Evolutionary conservation across 1,284 basidiomycete genomes (phyloP), one percentile per base, ranked within the genome.

Genomic region (Leccinum subfulvum): DNA sequence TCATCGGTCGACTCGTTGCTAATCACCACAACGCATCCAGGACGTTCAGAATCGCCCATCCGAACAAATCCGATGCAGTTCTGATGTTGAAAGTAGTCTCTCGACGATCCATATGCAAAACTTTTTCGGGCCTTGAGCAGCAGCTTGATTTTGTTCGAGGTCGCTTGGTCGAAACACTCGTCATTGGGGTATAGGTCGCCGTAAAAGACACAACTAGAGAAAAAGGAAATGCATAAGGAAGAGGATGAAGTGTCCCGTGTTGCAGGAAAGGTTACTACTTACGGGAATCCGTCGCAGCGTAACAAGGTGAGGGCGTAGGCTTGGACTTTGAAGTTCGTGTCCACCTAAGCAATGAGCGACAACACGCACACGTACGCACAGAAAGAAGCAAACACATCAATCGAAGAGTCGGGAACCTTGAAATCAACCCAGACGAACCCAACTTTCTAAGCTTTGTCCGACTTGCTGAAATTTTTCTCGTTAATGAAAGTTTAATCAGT

Each of bases 301-400:
- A 97, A 81, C 41, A 98, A 81, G 72, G 97, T 96, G 58, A 98
- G 76, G 1, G 94, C 87, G 75, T 98, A 97, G 2, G 91, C 90
- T 68, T 92, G 90, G 28, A 86, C 75, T 73, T 92, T 92, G 79
- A 92, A 91, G 66, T 81, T 80, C 51, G 75, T 73, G 52, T 78
- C 81, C 51, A 92, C 90, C 90, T 92, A 64, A 16, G 16, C n/a
- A 6, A 30, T 30, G 18, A 51, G 49, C 5, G 10, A 49, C 13
- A 21, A 51, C 21, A 51, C 13, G n/a, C 44, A 2, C 44, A 49
- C 6, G 18, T 13, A 21, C 44, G 11, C 47, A 49, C 47, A 21
- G 3, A 13, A 14, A 26, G 0, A 51, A 51, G 41, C 1, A 11
- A 54, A 41, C 44, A 28, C 0, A 10, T 28, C 28, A 47, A 37